phyloP scores from a whole-genome alignment of 192 early-diverging fungal species.

The Podila verticillata region DNA sequence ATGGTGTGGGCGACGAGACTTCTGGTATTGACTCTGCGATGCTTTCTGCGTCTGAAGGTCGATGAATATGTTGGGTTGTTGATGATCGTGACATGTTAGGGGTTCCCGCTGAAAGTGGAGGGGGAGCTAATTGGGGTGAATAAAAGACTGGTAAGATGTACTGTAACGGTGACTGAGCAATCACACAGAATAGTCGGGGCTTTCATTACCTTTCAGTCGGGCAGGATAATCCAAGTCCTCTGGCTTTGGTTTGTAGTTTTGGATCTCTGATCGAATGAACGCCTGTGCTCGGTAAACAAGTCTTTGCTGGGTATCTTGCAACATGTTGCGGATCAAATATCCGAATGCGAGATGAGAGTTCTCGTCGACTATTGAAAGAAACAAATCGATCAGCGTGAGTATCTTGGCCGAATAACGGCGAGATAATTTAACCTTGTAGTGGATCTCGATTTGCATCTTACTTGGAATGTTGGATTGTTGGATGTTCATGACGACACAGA shows the following conservation, averaged over 20 bases:
- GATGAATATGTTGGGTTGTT: slow-evolving; percentile 25
- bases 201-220: slow-evolving; percentile 39
- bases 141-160: background rate
- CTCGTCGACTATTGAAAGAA: slow-evolving; percentile 44
- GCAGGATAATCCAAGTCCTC: slow-evolving; percentile 68
- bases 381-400: background rate
- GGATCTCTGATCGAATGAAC: slow-evolving; percentile 82
- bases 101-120: slow-evolving; percentile 4
- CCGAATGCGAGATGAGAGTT: slow-evolving; percentile 67
- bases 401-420: slow-evolving; percentile 8
- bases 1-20: slow-evolving; percentile 46
- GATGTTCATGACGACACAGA: slow-evolving; percentile 78
- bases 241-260: slow-evolving; percentile 75
- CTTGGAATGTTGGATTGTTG: slow-evolving; percentile 59
- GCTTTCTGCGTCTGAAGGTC: slow-evolving; percentile 36
- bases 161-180: background rate
- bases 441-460: background rate
- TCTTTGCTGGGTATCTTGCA: slow-evolving; percentile 90
- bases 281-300: slow-evolving; percentile 89
- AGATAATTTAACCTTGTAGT: no score
- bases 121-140: slow-evolving; percentile 4
- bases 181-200: background rate
- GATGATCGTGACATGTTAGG: slow-evolving; percentile 8
- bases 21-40: slow-evolving; percentile 43
- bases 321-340: slow-evolving; percentile 79